Evolutionary conservation across 192 early-diverging fungal genomes (phyloP).

Genomic region (Coemansia sp.): DNA sequence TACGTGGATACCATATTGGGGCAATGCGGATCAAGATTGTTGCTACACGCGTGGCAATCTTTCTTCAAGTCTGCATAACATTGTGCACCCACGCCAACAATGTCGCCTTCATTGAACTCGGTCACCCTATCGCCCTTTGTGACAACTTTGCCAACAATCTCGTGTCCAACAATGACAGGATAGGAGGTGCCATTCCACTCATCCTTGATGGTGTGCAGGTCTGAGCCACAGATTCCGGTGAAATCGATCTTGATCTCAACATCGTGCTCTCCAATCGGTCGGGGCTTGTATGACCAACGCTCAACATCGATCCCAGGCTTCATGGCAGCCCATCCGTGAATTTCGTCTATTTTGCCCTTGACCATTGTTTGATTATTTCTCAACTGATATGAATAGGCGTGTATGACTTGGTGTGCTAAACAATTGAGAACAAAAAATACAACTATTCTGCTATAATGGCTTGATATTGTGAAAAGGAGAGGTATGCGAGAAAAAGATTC

Average conservation of each 20-base stretch:
- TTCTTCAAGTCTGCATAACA: slow-evolving; percentile 57
- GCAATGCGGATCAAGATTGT: slow-evolving; percentile 50
- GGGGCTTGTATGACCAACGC: slow-evolving; percentile 60
- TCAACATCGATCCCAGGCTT: slow-evolving; percentile 37
- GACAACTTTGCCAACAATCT: slow-evolving; percentile 65
- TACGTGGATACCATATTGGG: slow-evolving; percentile 52
- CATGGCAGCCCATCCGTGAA: slow-evolving; percentile 52
- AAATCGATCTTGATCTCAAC: slow-evolving; percentile 76
- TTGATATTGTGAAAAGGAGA: background rate
- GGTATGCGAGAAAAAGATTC: background rate
- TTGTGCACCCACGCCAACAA: slow-evolving; percentile 72
- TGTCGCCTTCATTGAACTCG: slow-evolving; percentile 59
- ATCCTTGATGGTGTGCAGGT: slow-evolving; percentile 68
- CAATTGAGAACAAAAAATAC: background rate
- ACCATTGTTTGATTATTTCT: slow-evolving; percentile 15
- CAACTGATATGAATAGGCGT: background rate
- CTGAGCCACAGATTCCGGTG: slow-evolving; percentile 77
- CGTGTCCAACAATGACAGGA: slow-evolving; percentile 65
- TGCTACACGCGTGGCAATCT: slow-evolving; percentile 58
- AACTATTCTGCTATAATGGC: background rate
- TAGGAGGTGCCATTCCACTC: slow-evolving; percentile 59
- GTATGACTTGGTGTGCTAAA: background rate
- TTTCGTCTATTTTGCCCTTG: slow-evolving; percentile 47
- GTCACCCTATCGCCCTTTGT: slow-evolving; percentile 61
- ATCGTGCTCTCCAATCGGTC: slow-evolving; percentile 62